Evolutionary conservation across 345 rosid genomes (phyloP), one percentile per base, ranked within the genome.

Genomic region (Bruguiera parviflora): DNA sequence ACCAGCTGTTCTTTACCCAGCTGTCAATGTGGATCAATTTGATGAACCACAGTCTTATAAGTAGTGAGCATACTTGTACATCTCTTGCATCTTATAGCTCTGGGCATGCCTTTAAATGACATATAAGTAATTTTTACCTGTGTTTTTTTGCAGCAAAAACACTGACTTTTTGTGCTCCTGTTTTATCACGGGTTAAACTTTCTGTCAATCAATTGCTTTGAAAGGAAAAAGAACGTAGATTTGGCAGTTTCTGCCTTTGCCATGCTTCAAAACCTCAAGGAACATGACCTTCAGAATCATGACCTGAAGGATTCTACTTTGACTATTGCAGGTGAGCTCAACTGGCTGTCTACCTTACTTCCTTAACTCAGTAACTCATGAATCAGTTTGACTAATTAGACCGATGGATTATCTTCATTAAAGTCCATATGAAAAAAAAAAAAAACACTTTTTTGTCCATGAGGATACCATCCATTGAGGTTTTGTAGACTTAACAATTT

Each of bases 221-320:
- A 89, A 78, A 85, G 86, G 84, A 93, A 93, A 77, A 90, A 91
- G 89, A 89, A 89, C 79, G 88, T 92, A 19, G 87, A 86, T 22
- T 80, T 92, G 72, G 97, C 97, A n/a, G 80, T 92, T 76, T 85
- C 92, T 22, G 97, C 96, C 64, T 92, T 90, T 78, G 93, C 93
- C 5, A 78, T 77, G 77, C 92, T 92, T 47, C 82, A 78, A 67
- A 83, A 65, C 53, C 77, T 72, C 51, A 79, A 79, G 60, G 82
- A 69, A 63, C 81, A 77, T 68, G 46, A 75, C 46, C 63, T 70
- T 64, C 63, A 66, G 15, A 32, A 6, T 32, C 43, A 32, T 52
- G 69, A 70, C 47, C n/a, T 67, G 71, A 73, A 76, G 58, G 85
- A 85, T 76, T 82, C 82, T 63, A 80, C 87, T 31, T 81, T 92